These are phyloP conservation scores for Phialophora macrospora DNA, from an alignment of 2,329 filamentous ascomycete genomes.

Conservation along the genomic window DNA sequence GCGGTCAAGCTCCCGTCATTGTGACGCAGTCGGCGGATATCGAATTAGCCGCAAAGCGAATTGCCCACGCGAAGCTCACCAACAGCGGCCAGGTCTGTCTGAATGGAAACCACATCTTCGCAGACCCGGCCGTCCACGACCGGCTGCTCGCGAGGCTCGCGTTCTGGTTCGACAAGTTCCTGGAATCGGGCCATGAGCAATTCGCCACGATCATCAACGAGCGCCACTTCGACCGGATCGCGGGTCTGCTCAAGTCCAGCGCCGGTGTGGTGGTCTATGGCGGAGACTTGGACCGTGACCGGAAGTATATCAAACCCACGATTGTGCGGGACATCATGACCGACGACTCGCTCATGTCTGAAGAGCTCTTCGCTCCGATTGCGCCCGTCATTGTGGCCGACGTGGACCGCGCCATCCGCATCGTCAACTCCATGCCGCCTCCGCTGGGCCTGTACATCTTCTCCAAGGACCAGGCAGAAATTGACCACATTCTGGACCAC, in stretches of 20 bases:
- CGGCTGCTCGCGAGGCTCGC: constrained; percentile 46
- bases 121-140: constrained; percentile 48
- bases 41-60: constrained; percentile 45
- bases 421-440: constrained; percentile 41
- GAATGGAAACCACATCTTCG: constrained; percentile 53
- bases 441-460: constrained; percentile 53
- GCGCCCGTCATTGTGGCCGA: constrained; percentile 46
- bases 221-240: constrained; percentile 51
- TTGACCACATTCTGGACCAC: constrained; percentile 44
- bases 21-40: constrained; percentile 50
- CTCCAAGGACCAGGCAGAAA: constrained; percentile 45
- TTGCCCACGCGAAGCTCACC: constrained; percentile 51
- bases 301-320: constrained; percentile 46
- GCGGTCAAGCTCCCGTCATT: constrained; percentile 54
- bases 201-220: constrained; percentile 51
- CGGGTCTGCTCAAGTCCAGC: constrained; percentile 45
- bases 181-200: constrained; percentile 38
- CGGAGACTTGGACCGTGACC: constrained; percentile 43
- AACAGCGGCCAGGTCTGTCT: constrained; percentile 53
- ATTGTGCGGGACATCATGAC: constrained; percentile 46
- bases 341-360: constrained; percentile 49
- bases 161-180: constrained; percentile 45
- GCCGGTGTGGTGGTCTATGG: constrained; percentile 48
- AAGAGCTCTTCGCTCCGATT: constrained; percentile 55
- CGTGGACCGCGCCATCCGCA: constrained; percentile 43